Percentiles rank a stretch among this genome's conserved stretches.
These are phyloP conservation scores for Didymella sp. DNA, from an alignment of 2,329 filamentous ascomycete genomes.

Conservation along the genomic window DNA sequence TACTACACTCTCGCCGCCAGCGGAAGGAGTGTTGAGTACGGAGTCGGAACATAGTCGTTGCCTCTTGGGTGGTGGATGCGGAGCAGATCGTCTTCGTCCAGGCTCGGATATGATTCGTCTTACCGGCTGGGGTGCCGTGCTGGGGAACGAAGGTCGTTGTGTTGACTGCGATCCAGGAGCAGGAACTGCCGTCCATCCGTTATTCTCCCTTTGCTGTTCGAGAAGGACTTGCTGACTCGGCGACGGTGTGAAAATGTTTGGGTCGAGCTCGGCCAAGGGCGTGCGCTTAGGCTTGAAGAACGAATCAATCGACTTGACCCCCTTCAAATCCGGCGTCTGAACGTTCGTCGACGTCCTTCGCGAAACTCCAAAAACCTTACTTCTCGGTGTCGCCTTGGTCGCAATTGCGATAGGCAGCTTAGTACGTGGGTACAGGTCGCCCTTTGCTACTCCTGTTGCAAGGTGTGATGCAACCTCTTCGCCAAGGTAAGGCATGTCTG, in stretches of 20 bases:
- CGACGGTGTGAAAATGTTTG: constrained; percentile 71
- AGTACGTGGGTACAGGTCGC: constrained; percentile 88
- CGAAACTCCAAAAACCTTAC: constrained; percentile 51
- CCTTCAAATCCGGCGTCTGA: constrained; percentile 62
- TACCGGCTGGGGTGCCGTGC: constrained; percentile 53
- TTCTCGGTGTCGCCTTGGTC: constrained; percentile 44
- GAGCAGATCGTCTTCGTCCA: constrained; percentile 52
- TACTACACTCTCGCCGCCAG: constrained; percentile 39
- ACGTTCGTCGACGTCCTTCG: constrained; percentile 24
- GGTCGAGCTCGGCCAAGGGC: constrained; percentile 71
- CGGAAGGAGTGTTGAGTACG: constrained; percentile 36
- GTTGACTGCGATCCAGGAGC: constrained; percentile 52
- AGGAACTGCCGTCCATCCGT: constrained; percentile 63
- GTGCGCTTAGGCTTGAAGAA: constrained; percentile 71
- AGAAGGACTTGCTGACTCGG: constrained; percentile 68
- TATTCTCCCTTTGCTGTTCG: constrained; percentile 58
- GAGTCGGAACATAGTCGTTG: constrained; percentile 56
- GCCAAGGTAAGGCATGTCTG: constrained; percentile 83
- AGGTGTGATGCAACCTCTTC: constrained; percentile 70
- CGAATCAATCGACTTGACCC: constrained; percentile 66
- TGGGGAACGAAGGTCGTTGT: constrained; percentile 31
- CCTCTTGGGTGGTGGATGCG: constrained; percentile 53
- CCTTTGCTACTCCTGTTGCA: constrained; percentile 76
- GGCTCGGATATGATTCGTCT: constrained; percentile 50
- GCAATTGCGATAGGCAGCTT: constrained; percentile 66